These are phyloP conservation scores for Haplosporangium sp. DNA, from an alignment of 371 early-diverging fungal species.

Conservation along the genomic window DNA sequence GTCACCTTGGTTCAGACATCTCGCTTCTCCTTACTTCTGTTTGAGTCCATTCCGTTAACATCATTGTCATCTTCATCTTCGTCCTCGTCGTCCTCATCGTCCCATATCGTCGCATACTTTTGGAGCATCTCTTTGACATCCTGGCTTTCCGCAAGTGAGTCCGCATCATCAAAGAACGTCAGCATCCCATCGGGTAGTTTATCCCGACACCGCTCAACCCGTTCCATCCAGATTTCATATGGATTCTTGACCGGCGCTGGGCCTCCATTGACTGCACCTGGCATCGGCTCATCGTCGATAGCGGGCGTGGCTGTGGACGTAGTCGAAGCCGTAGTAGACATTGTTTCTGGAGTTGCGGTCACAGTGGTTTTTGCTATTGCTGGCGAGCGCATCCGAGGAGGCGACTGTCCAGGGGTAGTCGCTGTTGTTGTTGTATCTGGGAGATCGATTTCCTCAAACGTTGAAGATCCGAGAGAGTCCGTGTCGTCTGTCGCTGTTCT, in stretches of 20 bases:
- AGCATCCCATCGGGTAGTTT: conserved; percentile 13
- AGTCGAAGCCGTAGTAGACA: too few species aligned
- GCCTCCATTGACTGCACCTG: background rate
- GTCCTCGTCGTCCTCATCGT: too few species aligned
- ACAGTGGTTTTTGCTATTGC: too few species aligned
- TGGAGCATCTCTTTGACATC: conserved; percentile 3
- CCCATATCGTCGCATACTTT: too few species aligned
- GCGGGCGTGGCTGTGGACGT: background rate
- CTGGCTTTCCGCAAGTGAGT: conserved; percentile 4
- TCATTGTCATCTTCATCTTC: too few species aligned
- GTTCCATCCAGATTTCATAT: conserved; percentile 19
- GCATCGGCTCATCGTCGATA: conserved; percentile 6
- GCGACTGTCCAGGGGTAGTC: background rate
- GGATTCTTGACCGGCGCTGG: conserved; percentile 13
- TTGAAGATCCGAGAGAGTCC: background rate
- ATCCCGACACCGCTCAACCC: conserved; percentile 12
- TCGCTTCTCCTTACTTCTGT: too few species aligned
- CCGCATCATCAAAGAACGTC: conserved; percentile 15
- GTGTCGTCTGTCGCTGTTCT: background rate
- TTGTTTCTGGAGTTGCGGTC: too few species aligned
- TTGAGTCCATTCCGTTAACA: too few species aligned
- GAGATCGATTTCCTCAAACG: background rate
- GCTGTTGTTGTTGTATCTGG: background rate
- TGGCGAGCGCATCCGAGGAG: background rate
- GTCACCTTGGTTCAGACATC: too few species aligned